Base-by-base conservation (phyloP, 805 yeast species). In the Starmerella gropengiesseri region DNA sequence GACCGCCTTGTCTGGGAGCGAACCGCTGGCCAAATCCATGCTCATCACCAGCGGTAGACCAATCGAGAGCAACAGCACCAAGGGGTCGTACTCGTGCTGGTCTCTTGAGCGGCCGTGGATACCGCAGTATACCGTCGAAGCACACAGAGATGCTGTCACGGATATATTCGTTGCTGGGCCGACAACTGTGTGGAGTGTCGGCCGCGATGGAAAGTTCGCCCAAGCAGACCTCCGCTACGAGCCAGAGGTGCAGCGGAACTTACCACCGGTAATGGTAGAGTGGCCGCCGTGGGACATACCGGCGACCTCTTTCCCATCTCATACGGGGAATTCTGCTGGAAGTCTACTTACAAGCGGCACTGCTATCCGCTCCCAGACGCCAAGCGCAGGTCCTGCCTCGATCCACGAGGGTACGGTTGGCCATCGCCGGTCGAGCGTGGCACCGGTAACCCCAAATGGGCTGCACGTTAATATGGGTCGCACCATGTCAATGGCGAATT, bases 41-140 rank as follows among this genome's bases (percentile, higher is more conserved):
- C 21, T 54, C 17, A 46, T 48, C 16, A 46, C 55, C 5, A 26
- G 47, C 12, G 54, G 56, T 14, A 38, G 57, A 4, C 50, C 50
- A 17, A 46, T 45, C 6, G 49, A 41, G 14, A 32, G 43, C 20
- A 31, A 33, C 42, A 27, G 26, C 23, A 27, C 40, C 25, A 39
- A 47, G 29, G 35, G 40, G 1, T 31, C 46, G 21, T 47, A 44
- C 40, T 27, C 45, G 11, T 45, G 39, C 27, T 55, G 55, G 54
- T 23, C 41, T 14, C 43, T 55, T n/a, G 37, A 70, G 28, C 66
- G 95, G 49, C 81, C 77, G 50, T 79, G 71, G 55, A 71, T 86
- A 18, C 95, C 96, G 1, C 68, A 70, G 31, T 65, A 70, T 49
- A 65, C 70, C 5, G 58, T 75, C 22, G 74, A 70, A 41, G 54